Evolutionary conservation across 257 asterid species (phyloP).

Genomic region (Haberlea rhodopensis): DNA sequence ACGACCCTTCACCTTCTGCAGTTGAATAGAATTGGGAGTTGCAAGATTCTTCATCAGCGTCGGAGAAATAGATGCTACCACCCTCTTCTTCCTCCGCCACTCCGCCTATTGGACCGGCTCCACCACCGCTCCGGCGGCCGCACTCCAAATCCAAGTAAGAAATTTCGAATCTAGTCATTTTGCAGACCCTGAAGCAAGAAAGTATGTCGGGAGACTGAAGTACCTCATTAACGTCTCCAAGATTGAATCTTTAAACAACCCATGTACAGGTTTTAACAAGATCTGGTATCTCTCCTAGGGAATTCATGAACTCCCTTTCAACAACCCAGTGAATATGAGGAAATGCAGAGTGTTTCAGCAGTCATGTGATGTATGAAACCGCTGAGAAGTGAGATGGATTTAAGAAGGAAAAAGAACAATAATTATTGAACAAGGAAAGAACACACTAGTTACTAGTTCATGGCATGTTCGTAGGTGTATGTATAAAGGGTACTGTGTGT

Average conservation of each 20-base stretch:
- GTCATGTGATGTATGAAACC: conserved; percentile 24
- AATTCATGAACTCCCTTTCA: not conserved
- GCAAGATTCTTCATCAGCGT: conserved; percentile 67
- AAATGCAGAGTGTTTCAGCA: conserved; percentile 25
- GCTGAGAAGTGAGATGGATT: conserved; percentile 32
- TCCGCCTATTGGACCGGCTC: conserved; percentile 27
- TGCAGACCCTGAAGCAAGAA: conserved; percentile 32
- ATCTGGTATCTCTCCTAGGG: not conserved
- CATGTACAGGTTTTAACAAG: conserved; percentile 16
- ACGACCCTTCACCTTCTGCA: conserved; percentile 72
- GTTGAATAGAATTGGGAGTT: conserved; percentile 78
- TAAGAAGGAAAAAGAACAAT: conserved; percentile 30
- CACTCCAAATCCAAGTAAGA: conserved; percentile 65
- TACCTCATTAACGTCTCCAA: conserved; percentile 28
- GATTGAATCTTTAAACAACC: conserved; percentile 29
- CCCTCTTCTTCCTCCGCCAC: conserved; percentile 41
- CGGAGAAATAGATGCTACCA: conserved; percentile 70
- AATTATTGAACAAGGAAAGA: conserved; percentile 22
- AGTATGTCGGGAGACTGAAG: not conserved
- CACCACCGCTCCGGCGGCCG: conserved; percentile 41
- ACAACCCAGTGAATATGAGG: not conserved
- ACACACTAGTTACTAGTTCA: not conserved
- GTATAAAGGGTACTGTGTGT: not conserved
- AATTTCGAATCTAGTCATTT: conserved; percentile 43
- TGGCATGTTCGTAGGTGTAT: not conserved